Evolutionary conservation across 2,329 filamentous ascomycete genomes (phyloP).

Genomic region (Tolypocladium amazonense): DNA sequence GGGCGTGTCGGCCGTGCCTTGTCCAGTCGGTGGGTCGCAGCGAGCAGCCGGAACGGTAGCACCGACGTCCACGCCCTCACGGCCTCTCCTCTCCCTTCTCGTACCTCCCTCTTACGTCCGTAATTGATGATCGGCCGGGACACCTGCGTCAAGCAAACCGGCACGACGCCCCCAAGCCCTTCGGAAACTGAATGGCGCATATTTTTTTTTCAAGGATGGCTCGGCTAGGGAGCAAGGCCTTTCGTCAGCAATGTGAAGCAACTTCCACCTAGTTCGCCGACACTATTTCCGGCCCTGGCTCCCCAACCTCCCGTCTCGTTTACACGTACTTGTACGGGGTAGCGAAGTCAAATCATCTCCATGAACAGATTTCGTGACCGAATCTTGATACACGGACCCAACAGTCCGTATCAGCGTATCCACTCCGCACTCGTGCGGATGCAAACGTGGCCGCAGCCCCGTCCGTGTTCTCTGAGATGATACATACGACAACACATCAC

Average conservation of each 20-base stretch:
- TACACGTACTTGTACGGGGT: not conserved
- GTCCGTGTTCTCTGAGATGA: not conserved
- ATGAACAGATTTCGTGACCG: not conserved
- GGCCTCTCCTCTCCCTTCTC: not conserved
- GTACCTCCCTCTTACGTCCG: not conserved
- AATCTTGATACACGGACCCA: not conserved
- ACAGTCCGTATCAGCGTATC: not conserved
- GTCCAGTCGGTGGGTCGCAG: not conserved
- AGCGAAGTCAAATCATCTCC: not conserved
- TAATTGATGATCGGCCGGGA: not conserved
- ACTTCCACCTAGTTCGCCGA: not conserved
- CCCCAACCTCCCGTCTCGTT: not conserved
- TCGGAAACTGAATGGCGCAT: not conserved
- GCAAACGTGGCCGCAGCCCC: not conserved
- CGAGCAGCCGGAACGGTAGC: not conserved
- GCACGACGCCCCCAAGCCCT: not conserved
- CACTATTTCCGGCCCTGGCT: not conserved
- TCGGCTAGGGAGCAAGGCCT: not conserved
- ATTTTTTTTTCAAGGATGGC: not conserved
- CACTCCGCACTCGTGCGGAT: not conserved
- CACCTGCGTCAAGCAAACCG: not conserved
- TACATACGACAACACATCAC: not conserved
- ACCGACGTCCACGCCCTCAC: not conserved
- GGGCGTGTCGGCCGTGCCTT: not conserved
- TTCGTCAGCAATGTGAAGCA: not conserved